A percentile compares a stretch with the other conserved stretches of the same genome.
phyloP scores from a whole-genome alignment of 257 asterid genomes.

The Primulina huaijiensis region DNA sequence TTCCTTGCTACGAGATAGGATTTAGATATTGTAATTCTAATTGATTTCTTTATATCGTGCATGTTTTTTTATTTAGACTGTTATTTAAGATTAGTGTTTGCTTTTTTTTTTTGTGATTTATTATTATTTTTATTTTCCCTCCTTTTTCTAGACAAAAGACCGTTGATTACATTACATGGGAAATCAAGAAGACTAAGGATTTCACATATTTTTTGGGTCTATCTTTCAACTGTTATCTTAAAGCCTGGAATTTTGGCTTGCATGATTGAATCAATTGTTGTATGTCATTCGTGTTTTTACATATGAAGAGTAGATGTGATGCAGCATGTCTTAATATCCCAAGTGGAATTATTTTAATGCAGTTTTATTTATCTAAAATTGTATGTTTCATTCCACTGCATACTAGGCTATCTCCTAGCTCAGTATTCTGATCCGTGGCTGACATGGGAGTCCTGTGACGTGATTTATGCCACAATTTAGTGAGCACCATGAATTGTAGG shows the following conservation, averaged over 20 bases:
- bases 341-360: background rate
- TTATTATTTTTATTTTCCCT: background rate
- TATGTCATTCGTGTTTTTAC: background rate
- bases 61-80: background rate
- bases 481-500: background rate
- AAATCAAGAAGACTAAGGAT: background rate
- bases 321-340: background rate
- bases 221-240: background rate
- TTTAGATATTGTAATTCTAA: conserved; percentile 3
- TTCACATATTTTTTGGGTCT: background rate
- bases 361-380: background rate
- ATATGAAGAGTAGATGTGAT: background rate
- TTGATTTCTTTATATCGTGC: background rate
- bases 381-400: no score
- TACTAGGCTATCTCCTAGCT: no score
- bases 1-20: background rate
- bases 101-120: background rate
- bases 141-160: background rate
- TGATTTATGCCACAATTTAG: background rate
- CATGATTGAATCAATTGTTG: conserved; percentile 12
- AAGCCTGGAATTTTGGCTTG: conserved; percentile 1
- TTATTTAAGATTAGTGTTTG: background rate
- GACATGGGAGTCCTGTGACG: background rate
- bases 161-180: conserved; percentile 6
- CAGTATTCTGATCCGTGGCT: background rate